Base-by-base conservation (phyloP, 1,284 basidiomycete genomes). In the Ceratobasidium theobromae region DNA sequence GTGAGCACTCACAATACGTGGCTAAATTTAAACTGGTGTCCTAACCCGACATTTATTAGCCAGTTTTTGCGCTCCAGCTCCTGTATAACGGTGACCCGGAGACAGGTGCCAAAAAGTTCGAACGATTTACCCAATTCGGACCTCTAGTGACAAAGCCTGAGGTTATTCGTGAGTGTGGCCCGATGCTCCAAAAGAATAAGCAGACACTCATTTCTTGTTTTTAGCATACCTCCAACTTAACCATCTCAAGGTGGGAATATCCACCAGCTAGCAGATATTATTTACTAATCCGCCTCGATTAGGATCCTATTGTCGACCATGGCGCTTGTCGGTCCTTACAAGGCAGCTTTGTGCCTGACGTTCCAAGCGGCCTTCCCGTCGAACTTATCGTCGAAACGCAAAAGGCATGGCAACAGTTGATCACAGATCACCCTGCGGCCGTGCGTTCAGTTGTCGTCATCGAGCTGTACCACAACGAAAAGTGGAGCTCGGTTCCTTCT, bases 81-180 rank as follows among this genome's bases (percentile, higher is more conserved):
- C 12, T 60, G 4, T 55, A 46, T 32, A 67, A 60, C 27, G 40
- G 53, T 1, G 18, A 53, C 9, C n/a, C 40, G 11, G 66, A 53
- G 8, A 51, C 58, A 43, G 66, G 66, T 25, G 60, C 52, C 4
- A 49, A 45, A 18, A 41, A 41, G 11, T 67, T 65, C 33, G 49
- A 65, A 12, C 53, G 54, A 0, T 66, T 69, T 23, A 40, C 48
- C 2, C 55, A 57, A 53, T 64, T 69, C 2, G 66, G 67, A 33
- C 60, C 49, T 16, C 35, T 53, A 9, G 45, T 53, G 49, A 53
- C 52, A 14, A 18, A 21, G 11, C 21, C 60, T 3, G 2, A 52
- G 25, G 38, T 1, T 12, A 52, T 43, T 41, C 60, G 60, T 53
- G 21, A 28, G 60, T 52, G 4, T 40, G 21, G 3, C 21, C 12